Base-by-base conservation (phyloP, 768 basidiomycete species). In the Mycena polygramma region DNA sequence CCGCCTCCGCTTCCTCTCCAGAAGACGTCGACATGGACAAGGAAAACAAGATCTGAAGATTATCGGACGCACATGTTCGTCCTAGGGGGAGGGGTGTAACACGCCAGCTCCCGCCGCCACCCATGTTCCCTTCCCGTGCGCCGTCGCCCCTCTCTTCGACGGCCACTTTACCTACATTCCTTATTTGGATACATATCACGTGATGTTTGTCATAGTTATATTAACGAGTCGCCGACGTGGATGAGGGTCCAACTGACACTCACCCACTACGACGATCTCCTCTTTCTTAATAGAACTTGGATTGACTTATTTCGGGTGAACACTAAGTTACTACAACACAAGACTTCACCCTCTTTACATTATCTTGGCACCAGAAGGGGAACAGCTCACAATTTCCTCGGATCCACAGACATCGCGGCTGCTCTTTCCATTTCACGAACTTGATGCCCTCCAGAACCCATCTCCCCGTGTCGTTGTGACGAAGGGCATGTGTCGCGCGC, bases 41-140 rank as follows among this genome's bases (percentile, higher is more conserved):
- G 2, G 45, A 14, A 7, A 3, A 14, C 24, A 80, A 81, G 45
- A 20, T 17, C 20, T 4, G 45, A 46, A 20, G 2, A 14, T 8
- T 20, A 46, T 49, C 48, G 48, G 48, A 49, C 48, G 1, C 48
- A 49, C 48, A 15, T 2, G 48, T 49, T 49, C 48, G 48, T 49
- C 48, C 48, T 49, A 15, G 48, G 48, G 48, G 48, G 48, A 49
- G 48, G 48, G 48, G 48, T 49, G 48, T 49, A 49, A 49, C 20
- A 49, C 48, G 15, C 19, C 48, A 10, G 30, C 6, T 30, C 30
- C 30, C 30, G n/a, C n/a, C n/a, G n/a, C n/a, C n/a, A n/a, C n/a
- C n/a, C n/a, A n/a, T n/a, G n/a, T n/a, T n/a, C n/a, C n/a, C n/a
- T 48, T 19, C 46, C n/a, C 17, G 17, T 17, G 43, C 43, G 43